Base-by-base conservation (phyloP, 1,284 basidiomycete species). In the Schizopora paradoxa region DNA sequence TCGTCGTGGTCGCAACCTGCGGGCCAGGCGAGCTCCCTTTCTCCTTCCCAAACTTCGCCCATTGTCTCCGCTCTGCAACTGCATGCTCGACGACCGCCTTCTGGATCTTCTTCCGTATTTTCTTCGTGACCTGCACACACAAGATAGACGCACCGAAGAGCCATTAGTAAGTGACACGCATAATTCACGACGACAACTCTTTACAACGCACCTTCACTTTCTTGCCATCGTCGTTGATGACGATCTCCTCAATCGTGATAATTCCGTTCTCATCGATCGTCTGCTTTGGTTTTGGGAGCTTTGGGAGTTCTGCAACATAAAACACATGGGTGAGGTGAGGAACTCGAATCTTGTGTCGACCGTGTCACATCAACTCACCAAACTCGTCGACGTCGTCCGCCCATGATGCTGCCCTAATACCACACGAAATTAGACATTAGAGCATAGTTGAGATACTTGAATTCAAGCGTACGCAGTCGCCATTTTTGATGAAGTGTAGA, bases 21-120 rank as follows among this genome's bases (percentile, higher is more conserved):
- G 94, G 95, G 5, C 96, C 96, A 4, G 88, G 67, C 41, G 86
- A 79, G 60, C 83, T 91, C 33, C 90, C 90, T 66, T 82, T 87
- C 68, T 99, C 96, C 57, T 79, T 74, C 3, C 95, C 95, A 62
- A 99, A 99, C 68, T 98, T 99, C 27, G 82, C 62, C 93, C 92
- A 97, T 51, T 79, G 82, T 66, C 96, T 89, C 39, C 95, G 79
- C 66, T 95, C 91, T 0, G 96, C 96, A 5, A 97, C 92, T 16
- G 79, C 76, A 61, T 95, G 92, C 54, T 94, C 91, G 29, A 99
- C 96, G 32, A 91, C 76, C n/a, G 88, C 84, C 63, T 91, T 94
- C 62, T 95, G 86, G 16, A 97, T 73, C 1, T 85, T 88, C 40
- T 93, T 79, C 66, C 89, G 90, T 59, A 88, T 91, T 57, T 84